A percentile compares a stretch with the other conserved stretches of the same genome.
Conservation (phyloP, 768 basidiomycete genomes). For the Russula olivacea region DNA sequence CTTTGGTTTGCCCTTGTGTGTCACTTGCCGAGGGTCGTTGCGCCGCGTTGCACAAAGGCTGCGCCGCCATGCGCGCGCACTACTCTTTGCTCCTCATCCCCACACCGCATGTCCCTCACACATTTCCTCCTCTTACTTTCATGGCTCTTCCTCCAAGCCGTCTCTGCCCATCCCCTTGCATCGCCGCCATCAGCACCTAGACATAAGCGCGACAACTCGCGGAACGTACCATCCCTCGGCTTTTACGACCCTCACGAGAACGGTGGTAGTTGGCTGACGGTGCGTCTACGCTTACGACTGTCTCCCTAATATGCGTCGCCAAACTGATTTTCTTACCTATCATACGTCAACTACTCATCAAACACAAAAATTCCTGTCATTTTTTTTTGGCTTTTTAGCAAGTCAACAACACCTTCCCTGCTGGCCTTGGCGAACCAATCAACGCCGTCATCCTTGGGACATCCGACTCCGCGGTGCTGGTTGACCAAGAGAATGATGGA, state of each 20-base stretch:
- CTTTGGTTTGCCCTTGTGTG: background rate
- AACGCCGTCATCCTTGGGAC: constrained; percentile 75
- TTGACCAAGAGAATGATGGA: constrained; percentile 53
- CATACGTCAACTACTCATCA: too few relatives aligned
- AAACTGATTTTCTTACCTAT: background rate
- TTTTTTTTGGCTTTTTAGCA: background rate
- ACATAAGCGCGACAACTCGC: constrained; percentile 29
- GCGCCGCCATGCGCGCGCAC: background rate
- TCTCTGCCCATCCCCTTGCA: constrained; percentile 6
- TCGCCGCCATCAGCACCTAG: constrained; percentile 24
- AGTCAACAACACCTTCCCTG: constrained; percentile 4
- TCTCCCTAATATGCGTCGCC: background rate
- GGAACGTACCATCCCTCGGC: constrained; percentile 40
- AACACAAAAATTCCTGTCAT: too few relatives aligned
- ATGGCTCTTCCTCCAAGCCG: constrained; percentile 27
- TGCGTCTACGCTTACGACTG: constrained; percentile 34
- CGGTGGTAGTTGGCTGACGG: constrained; percentile 70
- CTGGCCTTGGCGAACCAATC: constrained; percentile 58
- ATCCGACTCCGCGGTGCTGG: constrained; percentile 65
- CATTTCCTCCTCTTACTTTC: constrained; percentile 33
- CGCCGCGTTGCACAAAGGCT: background rate
- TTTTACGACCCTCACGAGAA: constrained; percentile 50
- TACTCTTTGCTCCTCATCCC: background rate
- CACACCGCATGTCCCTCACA: constrained; percentile 28
- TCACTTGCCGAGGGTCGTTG: background rate